Evolutionary conservation across 352 stramenopile genomes (phyloP).

Genomic region (Pseudoperonospora humuli): DNA sequence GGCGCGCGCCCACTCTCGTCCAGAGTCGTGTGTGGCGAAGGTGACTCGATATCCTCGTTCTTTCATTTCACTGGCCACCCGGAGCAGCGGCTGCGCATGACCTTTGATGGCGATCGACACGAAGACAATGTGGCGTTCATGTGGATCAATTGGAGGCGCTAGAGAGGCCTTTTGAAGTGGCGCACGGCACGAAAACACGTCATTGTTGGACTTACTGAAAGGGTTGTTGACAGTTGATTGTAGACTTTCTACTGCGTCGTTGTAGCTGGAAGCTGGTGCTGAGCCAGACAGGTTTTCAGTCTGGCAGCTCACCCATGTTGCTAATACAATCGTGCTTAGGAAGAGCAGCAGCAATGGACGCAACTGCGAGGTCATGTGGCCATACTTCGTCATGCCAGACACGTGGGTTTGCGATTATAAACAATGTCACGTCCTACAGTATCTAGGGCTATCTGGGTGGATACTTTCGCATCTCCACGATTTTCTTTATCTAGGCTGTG

Average conservation of each 20-base stretch:
- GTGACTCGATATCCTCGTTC: conserved; percentile 61
- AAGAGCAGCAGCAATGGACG: conserved; percentile 13
- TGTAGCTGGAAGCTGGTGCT: conserved; percentile 3
- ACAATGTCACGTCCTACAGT: too few relatives aligned
- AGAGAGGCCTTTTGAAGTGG: neutral
- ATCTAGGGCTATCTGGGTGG: too few relatives aligned
- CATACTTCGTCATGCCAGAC: conserved; percentile 5
- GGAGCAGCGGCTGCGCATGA: conserved; percentile 70
- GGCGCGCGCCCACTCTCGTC: conserved; percentile 54
- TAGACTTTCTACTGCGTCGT: conserved; percentile 5
- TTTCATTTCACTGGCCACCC: conserved; percentile 68
- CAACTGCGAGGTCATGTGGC: conserved; percentile 3
- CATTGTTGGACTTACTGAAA: conserved; percentile 14
- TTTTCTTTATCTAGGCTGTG: too few relatives aligned
- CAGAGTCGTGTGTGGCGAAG: conserved; percentile 80
- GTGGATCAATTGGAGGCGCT: conserved; percentile 8
- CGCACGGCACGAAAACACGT: conserved; percentile 11
- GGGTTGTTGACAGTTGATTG: conserved; percentile 3
- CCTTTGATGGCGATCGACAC: conserved; percentile 78
- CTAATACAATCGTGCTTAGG: conserved; percentile 6
- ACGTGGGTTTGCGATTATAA: too few relatives aligned
- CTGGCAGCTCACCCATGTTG: conserved; percentile 12
- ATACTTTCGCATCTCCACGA: too few relatives aligned
- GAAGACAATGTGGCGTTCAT: conserved; percentile 58
- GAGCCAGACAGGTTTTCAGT: conserved; percentile 5